phyloP scores from a whole-genome alignment of 139 green algal species.

The Picochlorum sp. region DNA sequence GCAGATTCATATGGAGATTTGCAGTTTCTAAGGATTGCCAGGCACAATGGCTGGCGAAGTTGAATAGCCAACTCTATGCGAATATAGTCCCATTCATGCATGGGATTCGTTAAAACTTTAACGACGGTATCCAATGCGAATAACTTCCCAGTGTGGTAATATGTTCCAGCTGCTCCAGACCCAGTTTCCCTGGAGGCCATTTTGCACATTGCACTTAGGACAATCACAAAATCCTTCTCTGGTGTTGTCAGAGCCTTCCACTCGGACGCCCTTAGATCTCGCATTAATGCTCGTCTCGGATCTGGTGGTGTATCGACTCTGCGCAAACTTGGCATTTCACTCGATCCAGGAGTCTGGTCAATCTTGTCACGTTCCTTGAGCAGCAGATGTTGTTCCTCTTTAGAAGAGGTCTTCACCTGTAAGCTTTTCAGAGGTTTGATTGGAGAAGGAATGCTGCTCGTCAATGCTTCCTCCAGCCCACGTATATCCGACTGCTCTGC shows the following conservation, averaged over 20 bases:
- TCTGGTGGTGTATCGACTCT: slow-evolving; percentile 31
- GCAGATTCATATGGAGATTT: slow-evolving; percentile 38
- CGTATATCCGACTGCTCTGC: slow-evolving; percentile 66
- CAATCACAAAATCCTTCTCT: slow-evolving; percentile 71
- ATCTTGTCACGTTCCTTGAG: background rate
- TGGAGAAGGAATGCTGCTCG: background rate
- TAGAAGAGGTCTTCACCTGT: background rate
- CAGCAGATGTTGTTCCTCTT: background rate
- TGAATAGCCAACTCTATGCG: slow-evolving; percentile 52
- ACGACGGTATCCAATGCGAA: slow-evolving; percentile 91
- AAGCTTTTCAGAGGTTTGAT: background rate
- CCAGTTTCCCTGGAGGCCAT: slow-evolving; percentile 38
- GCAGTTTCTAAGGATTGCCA: slow-evolving; percentile 76
- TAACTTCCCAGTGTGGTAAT: slow-evolving; percentile 73
- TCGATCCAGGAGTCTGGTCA: background rate
- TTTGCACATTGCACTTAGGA: slow-evolving; percentile 84
- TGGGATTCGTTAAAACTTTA: slow-evolving; percentile 65
- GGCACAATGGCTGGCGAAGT: slow-evolving; percentile 71
- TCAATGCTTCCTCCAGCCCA: slow-evolving; percentile 49
- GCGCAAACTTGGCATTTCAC: background rate
- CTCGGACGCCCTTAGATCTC: slow-evolving; percentile 20
- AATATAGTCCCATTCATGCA: slow-evolving; percentile 51
- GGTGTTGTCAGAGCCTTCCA: slow-evolving; percentile 41
- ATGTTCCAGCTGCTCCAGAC: slow-evolving; percentile 48
- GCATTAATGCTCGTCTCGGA: slow-evolving; percentile 36